Evolutionary conservation across 2,329 filamentous ascomycete species (phyloP), one percentile per base, ranked within the genome.

Genomic region (Hymenoscyphus repandus): DNA sequence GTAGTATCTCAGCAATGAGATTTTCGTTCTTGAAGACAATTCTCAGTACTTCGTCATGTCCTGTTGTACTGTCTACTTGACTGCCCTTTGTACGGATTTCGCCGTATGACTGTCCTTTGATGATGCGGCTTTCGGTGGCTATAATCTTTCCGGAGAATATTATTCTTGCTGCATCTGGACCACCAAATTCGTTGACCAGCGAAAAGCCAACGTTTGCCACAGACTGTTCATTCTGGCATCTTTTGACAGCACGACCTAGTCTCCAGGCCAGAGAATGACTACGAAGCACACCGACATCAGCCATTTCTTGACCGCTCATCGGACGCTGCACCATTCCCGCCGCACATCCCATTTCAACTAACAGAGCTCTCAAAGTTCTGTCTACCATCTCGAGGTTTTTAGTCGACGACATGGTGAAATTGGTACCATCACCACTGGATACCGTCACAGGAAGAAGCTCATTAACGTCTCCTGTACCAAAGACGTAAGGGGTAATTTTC

Each of bases 11-110:
- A 0, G 78, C 83, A n/a, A 77, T 78, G 40, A 88, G 83, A 59
- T 87, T 88, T 62, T 88, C 83, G 64, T 88, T 88, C 68, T 86
- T 86, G 71, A 87, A 87, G 0, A 83, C 83, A 44, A 88, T 82
- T 62, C 79, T 83, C 62, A 86, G 0, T 75, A 42, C 30, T 11
- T 43, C 38, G 3, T 33, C 47, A 10, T 22, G 18, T 2, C 27
- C 20, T 15, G 27, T 22, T 18, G 15, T 33, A 13, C 18, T 12
- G 5, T 32, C 45, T 13, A n/a, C 11, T 34, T 37, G 31, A 15
- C 27, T 15, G 17, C 20, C 47, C 32, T 39, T 42, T 12, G 84
- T 77, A 18, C 76, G 72, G 53, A 79, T 76, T 61, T 80, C 78
- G 9, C 80, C 80, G 57, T 82, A 81, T 9, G 77, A 72, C 57